Conservation (phyloP, 2,329 filamentous ascomycete species). For the Sclerotinia minor region DNA sequence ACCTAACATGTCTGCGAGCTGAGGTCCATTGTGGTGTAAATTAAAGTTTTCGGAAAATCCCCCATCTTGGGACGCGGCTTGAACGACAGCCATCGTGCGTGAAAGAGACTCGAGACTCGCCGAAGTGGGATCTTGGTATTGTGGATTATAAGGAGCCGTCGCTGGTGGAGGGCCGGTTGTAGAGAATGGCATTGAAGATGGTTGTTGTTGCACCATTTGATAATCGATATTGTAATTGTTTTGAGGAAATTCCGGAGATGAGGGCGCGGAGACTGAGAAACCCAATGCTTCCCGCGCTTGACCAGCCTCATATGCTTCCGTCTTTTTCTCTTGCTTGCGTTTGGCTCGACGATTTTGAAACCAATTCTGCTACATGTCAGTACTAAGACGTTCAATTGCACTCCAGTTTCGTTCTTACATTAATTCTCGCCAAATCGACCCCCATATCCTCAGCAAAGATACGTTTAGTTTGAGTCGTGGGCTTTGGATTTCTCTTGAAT, state of each 20-base stretch:
- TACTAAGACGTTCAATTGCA: neutral
- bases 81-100: slow-evolving; percentile 35
- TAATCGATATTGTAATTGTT: slow-evolving; percentile 31
- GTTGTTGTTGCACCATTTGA: slow-evolving; percentile 27
- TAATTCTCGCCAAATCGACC: slow-evolving; percentile 64
- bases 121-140: slow-evolving; percentile 36
- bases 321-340: slow-evolving; percentile 57
- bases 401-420: slow-evolving; percentile 47
- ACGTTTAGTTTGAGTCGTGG: slow-evolving; percentile 61
- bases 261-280: slow-evolving; percentile 35
- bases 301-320: slow-evolving; percentile 51
- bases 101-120: slow-evolving; percentile 39
- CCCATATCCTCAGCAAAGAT: slow-evolving; percentile 61
- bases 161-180: slow-evolving; percentile 34
- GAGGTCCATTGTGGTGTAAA: slow-evolving; percentile 1
- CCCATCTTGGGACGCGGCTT: slow-evolving; percentile 30
- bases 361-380: slow-evolving; percentile 56
- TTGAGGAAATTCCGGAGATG: slow-evolving; percentile 37
- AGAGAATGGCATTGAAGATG: slow-evolving; percentile 26
- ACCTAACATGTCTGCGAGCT: neutral
- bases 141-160: slow-evolving; percentile 36
- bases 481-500: slow-evolving; percentile 65
- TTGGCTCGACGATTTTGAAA: slow-evolving; percentile 64
- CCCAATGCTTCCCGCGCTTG: slow-evolving; percentile 39
- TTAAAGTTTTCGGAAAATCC: slow-evolving; percentile 30